Base-by-base conservation (phyloP, 306 rosid species). In the Acacia confusa region DNA sequence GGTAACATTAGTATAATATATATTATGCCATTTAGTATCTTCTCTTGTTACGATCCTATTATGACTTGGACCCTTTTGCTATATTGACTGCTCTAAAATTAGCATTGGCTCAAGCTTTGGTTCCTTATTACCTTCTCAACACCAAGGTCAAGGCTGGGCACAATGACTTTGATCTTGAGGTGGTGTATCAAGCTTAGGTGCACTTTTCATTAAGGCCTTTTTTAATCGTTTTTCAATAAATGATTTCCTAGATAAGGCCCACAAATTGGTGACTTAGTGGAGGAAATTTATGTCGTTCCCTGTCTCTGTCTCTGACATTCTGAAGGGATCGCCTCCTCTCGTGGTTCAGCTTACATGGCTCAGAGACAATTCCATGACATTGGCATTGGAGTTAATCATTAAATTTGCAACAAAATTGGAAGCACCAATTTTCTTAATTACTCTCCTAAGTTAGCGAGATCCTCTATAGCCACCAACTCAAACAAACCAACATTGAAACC, bases 151-250 rank as follows among this genome's bases (percentile, higher is more conserved):
- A 89, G 47, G 24, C 87, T 34, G 77, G 76, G 0, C 32, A 88
- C 7, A 82, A 90, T 7, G 83, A 83, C 2, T 43, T 89, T 17
- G 68, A 89, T 40, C 90, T 94, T 0, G 95, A 94, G 74, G 95
- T 91, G 0, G 74, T 90, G 1, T 92, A 95, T 78, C 83, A 82
- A 4, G 92, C 87, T 28, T 97, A 94, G 98, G 98, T 0, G 97
- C 88, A 0, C 28, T 92, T 13, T 92, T 92, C 82, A 78, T 94
- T 1, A 94, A 94, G 66, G 97, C 97, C 11, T 72, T 70, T 5
- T 90, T 92, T 0, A 90, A 84, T 7, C 55, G 76, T 17, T 74
- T 70, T 32, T 69, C 84, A 0, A 20, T 60, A 22, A 4, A 78
- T 1, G 91, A 94, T 16, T 89, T 94, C 34, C 85, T 89, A 1